Evolutionary conservation across 345 rosid species (phyloP).

Genomic region (Barbarea vulgaris): DNA sequence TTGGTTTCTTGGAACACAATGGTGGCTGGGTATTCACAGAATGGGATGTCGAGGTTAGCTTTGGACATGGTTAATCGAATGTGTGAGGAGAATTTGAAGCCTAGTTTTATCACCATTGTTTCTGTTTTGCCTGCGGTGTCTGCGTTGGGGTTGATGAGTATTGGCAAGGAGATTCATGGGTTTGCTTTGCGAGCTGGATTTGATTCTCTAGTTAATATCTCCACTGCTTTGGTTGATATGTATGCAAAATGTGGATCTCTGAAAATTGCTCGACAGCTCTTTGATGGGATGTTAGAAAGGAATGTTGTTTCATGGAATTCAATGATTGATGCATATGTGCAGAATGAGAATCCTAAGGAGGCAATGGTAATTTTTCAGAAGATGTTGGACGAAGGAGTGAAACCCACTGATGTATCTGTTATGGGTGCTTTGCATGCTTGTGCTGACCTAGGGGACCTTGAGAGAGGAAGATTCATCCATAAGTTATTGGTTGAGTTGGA

Average conservation of each 20-base stretch:
- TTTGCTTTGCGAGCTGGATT: slow-evolving; percentile 62
- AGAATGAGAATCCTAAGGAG: slow-evolving; percentile 61
- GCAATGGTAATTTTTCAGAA: slow-evolving; percentile 57
- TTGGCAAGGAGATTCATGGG: slow-evolving; percentile 72
- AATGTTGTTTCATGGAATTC: slow-evolving; percentile 89
- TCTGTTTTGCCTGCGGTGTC: slow-evolving; percentile 74
- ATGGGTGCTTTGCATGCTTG: slow-evolving; percentile 75
- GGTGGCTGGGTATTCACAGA: slow-evolving; percentile 74
- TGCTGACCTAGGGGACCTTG: slow-evolving; percentile 66
- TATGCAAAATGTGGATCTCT: slow-evolving; percentile 68
- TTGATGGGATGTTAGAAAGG: slow-evolving; percentile 56
- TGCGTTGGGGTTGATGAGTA: slow-evolving; percentile 47
- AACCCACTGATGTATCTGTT: slow-evolving; percentile 68
- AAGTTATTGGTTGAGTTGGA: slow-evolving; percentile 47
- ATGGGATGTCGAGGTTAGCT: slow-evolving; percentile 62
- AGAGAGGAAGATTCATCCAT: slow-evolving; percentile 64
- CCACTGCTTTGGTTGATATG: slow-evolving; percentile 74
- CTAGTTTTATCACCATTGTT: slow-evolving; percentile 69
- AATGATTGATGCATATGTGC: slow-evolving; percentile 80
- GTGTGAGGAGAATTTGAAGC: slow-evolving; percentile 62
- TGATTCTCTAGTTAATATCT: slow-evolving; percentile 61
- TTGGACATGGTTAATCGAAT: slow-evolving; percentile 61
- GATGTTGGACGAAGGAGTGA: slow-evolving; percentile 71
- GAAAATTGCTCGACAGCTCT: slow-evolving; percentile 53
- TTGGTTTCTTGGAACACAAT: slow-evolving; percentile 87